Evolutionary conservation across 2,329 filamentous ascomycete genomes (phyloP).

Genomic region (Aspergillus tamarii): DNA sequence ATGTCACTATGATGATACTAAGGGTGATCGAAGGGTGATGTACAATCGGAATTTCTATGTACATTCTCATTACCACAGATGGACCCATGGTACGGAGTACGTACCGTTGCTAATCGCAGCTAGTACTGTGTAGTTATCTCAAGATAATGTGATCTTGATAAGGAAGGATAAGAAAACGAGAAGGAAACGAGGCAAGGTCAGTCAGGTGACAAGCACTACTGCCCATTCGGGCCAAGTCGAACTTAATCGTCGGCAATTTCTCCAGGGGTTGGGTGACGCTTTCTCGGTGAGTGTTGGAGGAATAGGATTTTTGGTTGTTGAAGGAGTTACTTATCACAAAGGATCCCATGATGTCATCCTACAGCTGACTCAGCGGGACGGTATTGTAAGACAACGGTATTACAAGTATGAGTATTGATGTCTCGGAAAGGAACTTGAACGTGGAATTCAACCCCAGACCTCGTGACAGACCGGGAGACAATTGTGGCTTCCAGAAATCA

Average conservation of each 20-base stretch:
- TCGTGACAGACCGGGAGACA: slow-evolving; percentile 17
- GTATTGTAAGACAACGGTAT: slow-evolving; percentile 1
- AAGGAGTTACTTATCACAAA: background rate
- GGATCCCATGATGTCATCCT: slow-evolving; percentile 1
- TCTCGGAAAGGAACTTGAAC: slow-evolving; percentile 1
- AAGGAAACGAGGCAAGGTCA: background rate
- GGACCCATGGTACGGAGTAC: background rate
- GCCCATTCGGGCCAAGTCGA: background rate
- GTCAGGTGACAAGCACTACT: slow-evolving; percentile 3
- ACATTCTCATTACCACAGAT: background rate
- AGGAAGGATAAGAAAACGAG: too few relatives aligned
- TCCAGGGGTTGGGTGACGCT: background rate
- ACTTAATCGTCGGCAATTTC: slow-evolving; percentile 2
- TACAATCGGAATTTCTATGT: background rate
- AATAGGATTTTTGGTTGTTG: too few relatives aligned
- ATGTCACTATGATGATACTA: background rate
- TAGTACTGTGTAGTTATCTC: too few relatives aligned
- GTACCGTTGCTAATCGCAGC: background rate
- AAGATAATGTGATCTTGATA: background rate
- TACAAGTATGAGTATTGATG: background rate
- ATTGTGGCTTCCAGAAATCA: too few relatives aligned
- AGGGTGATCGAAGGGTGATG: background rate
- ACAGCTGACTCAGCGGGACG: background rate
- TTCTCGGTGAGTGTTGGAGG: slow-evolving; percentile 6
- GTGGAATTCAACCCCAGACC: slow-evolving; percentile 19